Evolutionary conservation across 768 basidiomycete genomes (phyloP).

Genomic region (Phylloporus sp.): DNA sequence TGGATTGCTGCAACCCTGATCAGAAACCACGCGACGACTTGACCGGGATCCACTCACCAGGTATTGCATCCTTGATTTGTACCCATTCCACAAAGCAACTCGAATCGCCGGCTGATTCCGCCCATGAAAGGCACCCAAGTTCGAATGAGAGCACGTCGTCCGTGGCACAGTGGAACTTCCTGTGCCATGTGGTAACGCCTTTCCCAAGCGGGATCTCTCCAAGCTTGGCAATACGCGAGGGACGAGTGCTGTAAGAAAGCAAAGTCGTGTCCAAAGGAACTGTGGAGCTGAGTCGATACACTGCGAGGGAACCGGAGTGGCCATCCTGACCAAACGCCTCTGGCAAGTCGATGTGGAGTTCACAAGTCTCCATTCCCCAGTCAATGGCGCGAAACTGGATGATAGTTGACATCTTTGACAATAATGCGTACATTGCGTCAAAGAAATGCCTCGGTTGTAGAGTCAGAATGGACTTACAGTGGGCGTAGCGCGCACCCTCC

Average conservation of each 20-base stretch:
- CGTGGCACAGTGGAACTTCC: slow-evolving; percentile 4
- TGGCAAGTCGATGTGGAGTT: slow-evolving; percentile 9
- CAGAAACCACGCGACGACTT: background rate
- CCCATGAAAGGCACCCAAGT: slow-evolving; percentile 6
- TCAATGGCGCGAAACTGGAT: slow-evolving; percentile 14
- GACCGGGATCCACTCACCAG: slow-evolving; percentile 3
- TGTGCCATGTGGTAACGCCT: slow-evolving; percentile 5
- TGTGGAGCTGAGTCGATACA: slow-evolving; percentile 9
- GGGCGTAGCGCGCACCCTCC: slow-evolving; percentile 2
- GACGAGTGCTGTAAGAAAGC: slow-evolving; percentile 10
- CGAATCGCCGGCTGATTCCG: slow-evolving; percentile 6
- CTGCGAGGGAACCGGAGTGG: slow-evolving; percentile 2
- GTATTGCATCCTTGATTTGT: slow-evolving; percentile 9
- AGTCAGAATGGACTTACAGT: background rate
- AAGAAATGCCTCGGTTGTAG: background rate
- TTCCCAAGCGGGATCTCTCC: slow-evolving; percentile 1
- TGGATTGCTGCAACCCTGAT: slow-evolving; percentile 4
- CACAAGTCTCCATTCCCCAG: slow-evolving; percentile 15
- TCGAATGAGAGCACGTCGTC: slow-evolving; percentile 15
- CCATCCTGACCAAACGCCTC: slow-evolving; percentile 1
- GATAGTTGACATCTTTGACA: slow-evolving; percentile 13
- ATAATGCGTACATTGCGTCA: background rate
- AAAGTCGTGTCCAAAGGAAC: slow-evolving; percentile 3
- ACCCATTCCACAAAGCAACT: slow-evolving; percentile 9
- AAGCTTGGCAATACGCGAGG: slow-evolving; percentile 3